phyloP scores from a whole-genome alignment of 306 rosid genomes.

The Senna tora region DNA sequence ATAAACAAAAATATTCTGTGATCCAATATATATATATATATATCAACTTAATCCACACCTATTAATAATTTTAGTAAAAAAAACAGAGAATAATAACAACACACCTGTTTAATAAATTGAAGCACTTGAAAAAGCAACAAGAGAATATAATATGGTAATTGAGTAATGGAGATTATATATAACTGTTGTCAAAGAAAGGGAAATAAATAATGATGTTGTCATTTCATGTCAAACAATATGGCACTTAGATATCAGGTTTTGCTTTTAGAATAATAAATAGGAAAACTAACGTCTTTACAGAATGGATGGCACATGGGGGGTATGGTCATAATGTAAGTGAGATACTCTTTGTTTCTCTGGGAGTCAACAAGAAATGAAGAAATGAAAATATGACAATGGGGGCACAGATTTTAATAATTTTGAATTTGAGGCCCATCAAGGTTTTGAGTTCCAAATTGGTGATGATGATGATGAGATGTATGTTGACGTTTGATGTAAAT shows the following conservation, averaged over 20 bases:
- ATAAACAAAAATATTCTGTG: too few relatives aligned
- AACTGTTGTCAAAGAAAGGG: conserved; percentile 21
- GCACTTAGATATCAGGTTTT: conserved; percentile 34
- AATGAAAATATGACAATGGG: conserved; percentile 38
- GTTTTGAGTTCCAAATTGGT: conserved; percentile 30
- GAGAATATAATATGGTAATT: background rate
- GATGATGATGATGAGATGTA: conserved; percentile 43
- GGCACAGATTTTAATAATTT: conserved; percentile 6
- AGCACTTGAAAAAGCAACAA: too few relatives aligned
- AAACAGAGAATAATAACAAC: too few relatives aligned
- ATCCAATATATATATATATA: too few relatives aligned
- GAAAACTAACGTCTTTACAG: conserved; percentile 57
- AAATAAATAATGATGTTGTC: conserved; percentile 37
- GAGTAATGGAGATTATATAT: background rate
- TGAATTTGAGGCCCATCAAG: conserved; percentile 36
- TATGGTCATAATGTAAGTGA: conserved; percentile 53
- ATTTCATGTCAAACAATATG: conserved; percentile 47
- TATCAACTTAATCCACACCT: too few relatives aligned
- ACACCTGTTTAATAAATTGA: too few relatives aligned
- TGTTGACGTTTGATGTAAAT: conserved; percentile 45
- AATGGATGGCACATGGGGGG: conserved; percentile 52
- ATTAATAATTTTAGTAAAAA: too few relatives aligned
- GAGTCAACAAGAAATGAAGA: conserved; percentile 27
- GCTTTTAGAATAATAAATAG: conserved; percentile 29
- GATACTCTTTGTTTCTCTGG: conserved; percentile 33